Evolutionary conservation across 352 stramenopile species (phyloP), one percentile per base, ranked within the genome.

Genomic region (Thalassiosira mediterranea): DNA sequence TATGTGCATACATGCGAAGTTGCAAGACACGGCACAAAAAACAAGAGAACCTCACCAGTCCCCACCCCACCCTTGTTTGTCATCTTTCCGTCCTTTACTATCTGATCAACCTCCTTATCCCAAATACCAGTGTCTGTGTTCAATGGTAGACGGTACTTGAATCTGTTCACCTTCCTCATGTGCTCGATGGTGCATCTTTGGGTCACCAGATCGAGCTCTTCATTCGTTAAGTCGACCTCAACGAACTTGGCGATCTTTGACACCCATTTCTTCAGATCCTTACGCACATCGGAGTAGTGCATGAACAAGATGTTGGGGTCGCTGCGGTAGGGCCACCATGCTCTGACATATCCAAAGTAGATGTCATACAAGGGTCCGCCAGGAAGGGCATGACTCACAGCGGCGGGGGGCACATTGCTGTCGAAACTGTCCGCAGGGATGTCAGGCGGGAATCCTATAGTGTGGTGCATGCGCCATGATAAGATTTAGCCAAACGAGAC

Each of bases 221-320:
- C 11, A 10, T 38, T 11, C 13, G 46, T 68, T n/a, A 84, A 58
- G 5, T 74, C 32, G 4, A 84, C 70, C n/a, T 56, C 57, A 7
- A 78, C 23, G 51, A 84, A 84, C 21, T 71, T 47, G 28, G 76
- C 69, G 48, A 84, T 62, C 37, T 79, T 84, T 0, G 37, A 13
- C 1, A 84, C 68, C 53, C 49, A 31, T 34, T 58, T 61, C 19
- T 48, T 56, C 0, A 81, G 49, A 70, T 84, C 76, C 38, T 68
- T 67, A 7, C 56, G 25, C n/a, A 71, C 62, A 58, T 84, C 54
- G 8, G 68, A 15, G 54, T 84, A 84, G 56, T 84, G 76, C 23
- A 84, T 26, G 10, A 81, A 40, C 2, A 84, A 23, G 11, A 84
- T 70, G 69, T 84, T 84, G 1, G 54, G 46, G 17, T 80, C 76